Percentiles rank a stretch among this genome's conserved stretches.
Evolutionary conservation across 805 yeast genomes (phyloP).

Genomic region (Candida vaughaniae): DNA sequence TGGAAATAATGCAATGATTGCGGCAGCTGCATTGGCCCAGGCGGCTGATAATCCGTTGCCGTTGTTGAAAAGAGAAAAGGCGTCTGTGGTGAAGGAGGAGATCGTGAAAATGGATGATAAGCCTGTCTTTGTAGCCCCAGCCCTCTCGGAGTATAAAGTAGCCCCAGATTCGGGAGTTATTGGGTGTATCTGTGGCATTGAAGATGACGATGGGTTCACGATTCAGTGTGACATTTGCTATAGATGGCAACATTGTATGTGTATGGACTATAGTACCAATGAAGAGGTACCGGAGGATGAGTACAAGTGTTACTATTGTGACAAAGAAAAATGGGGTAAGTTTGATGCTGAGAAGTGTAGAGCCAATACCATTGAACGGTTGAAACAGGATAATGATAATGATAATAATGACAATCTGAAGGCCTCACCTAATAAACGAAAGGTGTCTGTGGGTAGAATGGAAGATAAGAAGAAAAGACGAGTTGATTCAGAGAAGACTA

Average conservation of each 20-base stretch:
- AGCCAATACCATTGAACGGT: slow-evolving; percentile 27
- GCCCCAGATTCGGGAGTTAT: slow-evolving; percentile 83
- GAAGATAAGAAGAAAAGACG: slow-evolving; percentile 23
- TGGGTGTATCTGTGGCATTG: slow-evolving; percentile 84
- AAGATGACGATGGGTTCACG: slow-evolving; percentile 90
- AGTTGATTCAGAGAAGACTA: slow-evolving; percentile 3
- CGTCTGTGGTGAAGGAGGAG: neutral
- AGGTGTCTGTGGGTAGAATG: slow-evolving; percentile 19
- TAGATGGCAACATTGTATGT: slow-evolving; percentile 94
- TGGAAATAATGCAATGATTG: slow-evolving; percentile 58
- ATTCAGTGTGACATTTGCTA: slow-evolving; percentile 92
- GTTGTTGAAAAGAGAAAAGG: slow-evolving; percentile 17
- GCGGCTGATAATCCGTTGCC: slow-evolving; percentile 80
- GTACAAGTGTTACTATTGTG: slow-evolving; percentile 78
- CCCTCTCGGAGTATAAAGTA: slow-evolving; percentile 52
- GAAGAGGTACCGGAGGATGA: slow-evolving; percentile 77
- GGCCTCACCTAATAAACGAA: slow-evolving; percentile 18
- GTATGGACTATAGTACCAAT: slow-evolving; percentile 73
- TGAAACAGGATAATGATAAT: slow-evolving; percentile 24
- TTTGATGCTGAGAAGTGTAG: slow-evolving; percentile 41
- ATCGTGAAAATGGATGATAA: slow-evolving; percentile 1
- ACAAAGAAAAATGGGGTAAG: slow-evolving; percentile 41
- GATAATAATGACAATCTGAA: slow-evolving; percentile 6
- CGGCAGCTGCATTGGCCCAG: slow-evolving; percentile 81
- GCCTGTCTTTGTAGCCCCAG: slow-evolving; percentile 22